These are phyloP conservation scores for Claviceps cyperi DNA, from an alignment of 2,329 filamentous ascomycete genomes.

Conservation along the genomic window DNA sequence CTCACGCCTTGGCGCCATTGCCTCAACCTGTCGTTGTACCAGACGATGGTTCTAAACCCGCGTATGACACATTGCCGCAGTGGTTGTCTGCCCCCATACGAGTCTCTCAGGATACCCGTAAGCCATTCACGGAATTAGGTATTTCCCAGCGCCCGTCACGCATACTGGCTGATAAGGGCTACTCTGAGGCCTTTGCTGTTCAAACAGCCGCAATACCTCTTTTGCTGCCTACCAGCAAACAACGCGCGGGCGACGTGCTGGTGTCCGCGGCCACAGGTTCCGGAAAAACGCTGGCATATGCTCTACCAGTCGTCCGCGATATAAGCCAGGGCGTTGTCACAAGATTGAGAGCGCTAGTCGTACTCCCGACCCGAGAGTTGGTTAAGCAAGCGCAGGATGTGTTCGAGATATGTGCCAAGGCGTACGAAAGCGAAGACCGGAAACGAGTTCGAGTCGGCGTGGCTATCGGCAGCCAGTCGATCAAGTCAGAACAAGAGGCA, in stretches of 20 bases:
- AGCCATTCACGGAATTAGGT: slow-evolving; percentile 48
- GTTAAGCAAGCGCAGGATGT: slow-evolving; percentile 74
- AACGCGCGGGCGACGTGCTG: slow-evolving; percentile 62
- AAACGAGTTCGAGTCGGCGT: slow-evolving; percentile 67
- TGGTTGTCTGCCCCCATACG: slow-evolving; percentile 71
- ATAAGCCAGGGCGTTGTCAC: slow-evolving; percentile 51
- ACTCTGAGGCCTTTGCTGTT: slow-evolving; percentile 28
- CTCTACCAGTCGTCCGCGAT: slow-evolving; percentile 69
- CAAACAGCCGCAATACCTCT: slow-evolving; percentile 52
- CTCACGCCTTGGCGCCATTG: slow-evolving; percentile 65
- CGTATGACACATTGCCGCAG: slow-evolving; percentile 63
- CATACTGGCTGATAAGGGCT: slow-evolving; percentile 46
- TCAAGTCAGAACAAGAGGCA: slow-evolving; percentile 46
- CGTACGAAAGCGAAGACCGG: slow-evolving; percentile 37
- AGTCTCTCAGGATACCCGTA: slow-evolving; percentile 44
- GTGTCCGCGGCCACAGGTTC: slow-evolving; percentile 91
- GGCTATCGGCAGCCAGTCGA: slow-evolving; percentile 65
- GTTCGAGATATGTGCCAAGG: slow-evolving; percentile 57
- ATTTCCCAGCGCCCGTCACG: slow-evolving; percentile 46
- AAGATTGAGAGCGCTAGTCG: slow-evolving; percentile 61
- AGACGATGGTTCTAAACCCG: slow-evolving; percentile 42
- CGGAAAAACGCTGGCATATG: slow-evolving; percentile 86
- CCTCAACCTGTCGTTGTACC: slow-evolving; percentile 58
- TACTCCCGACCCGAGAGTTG: slow-evolving; percentile 82
- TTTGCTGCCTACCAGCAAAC: slow-evolving; percentile 49